Evolutionary conservation across 257 asterid species (phyloP), one percentile per base, ranked within the genome.

Genomic region (Nicotiana sylvestris): DNA sequence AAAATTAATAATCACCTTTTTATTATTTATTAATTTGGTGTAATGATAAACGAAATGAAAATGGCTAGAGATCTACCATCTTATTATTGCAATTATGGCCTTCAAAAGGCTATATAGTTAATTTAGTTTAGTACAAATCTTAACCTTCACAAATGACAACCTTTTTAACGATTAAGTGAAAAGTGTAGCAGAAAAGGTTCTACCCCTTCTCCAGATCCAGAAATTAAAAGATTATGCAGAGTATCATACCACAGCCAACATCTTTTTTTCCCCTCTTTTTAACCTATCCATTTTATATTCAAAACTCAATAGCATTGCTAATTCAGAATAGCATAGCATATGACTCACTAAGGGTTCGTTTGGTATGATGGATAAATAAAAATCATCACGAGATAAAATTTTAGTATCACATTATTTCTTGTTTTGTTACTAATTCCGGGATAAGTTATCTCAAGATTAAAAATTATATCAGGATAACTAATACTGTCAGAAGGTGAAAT

Each of bases 51-150:
- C 2, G 16, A 39, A 4, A 53, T 53, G 57, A 13, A 21, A 21
- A n/a, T n/a, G 8, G n/a, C 0, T 43, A 21, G 78, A n/a, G 33
- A 5, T 15, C 16, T 70, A 43, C 58, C 12, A 70, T 70, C n/a
- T 43, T 43, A 70, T 70, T 70, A 21, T 43, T 43, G 37, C 60
- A 46, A 25, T 72, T 6, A 46, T 72, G 37, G 6, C 10, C 21
- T 72, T 74, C 55, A 46, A 72, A 72, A 72, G 79, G 33, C 29
- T 72, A 74, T 15, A 49, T 25, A 74, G 80, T 25, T 46, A 74
- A 74, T 74, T 74, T 49, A 15, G 9, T 49, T 46, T 27, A 3
- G 43, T 5, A 2, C 37, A 72, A 70, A 21, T 72, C 61, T 72
- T 51, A 46, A 74, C 43, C 4, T 74, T 74, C 80, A 74, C 62